Base-by-base conservation (phyloP, 768 basidiomycete genomes). In the Naganishia kalamii region DNA sequence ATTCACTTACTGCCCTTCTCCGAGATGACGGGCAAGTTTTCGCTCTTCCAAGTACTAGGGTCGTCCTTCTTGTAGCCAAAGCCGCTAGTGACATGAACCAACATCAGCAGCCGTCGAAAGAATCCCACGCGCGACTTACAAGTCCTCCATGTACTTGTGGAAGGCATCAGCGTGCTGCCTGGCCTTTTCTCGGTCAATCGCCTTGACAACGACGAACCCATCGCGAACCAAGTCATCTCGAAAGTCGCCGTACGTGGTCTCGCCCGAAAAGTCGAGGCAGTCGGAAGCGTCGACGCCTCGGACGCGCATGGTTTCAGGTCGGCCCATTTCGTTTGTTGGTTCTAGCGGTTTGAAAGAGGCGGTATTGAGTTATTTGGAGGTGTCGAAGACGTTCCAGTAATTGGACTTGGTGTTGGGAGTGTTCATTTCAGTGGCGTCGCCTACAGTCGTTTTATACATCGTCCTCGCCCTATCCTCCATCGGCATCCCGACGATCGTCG, bases 131-230 rank as follows among this genome's bases (percentile, higher is more conserved):
- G 21, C 32, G 29, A 62, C 60, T 35, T 25, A 62, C 60, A 63
- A 63, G 15, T 19, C 23, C 41, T 63, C 62, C 19, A 63, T 30
- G n/a, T 27, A 63, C 2, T 40, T 35, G 49, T 63, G 62, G 30
- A 63, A 49, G 48, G 21, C n/a, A 8, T 49, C 30, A 17, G 33
- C 49, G 25, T 63, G 40, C 27, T 49, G 25, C 27, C 29, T 35
- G 4, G 62, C 49, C 47, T 44, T 33, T 19, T 63, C 48, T 3
- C 21, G 25, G 13, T 30, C n/a, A 19, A 63, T 48, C 11, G 49
- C 62, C 19, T 33, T 33, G 47, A 63, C 40, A 8, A 63, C 62
- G 33, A 35, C 62, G 33, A 35, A 63, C 1, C 62, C 62, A 41
- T 63, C 49, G 21, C 35, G 27, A 8, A 48, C 49, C 19, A 63